Base-by-base conservation (phyloP, 257 asterid genomes). In the Ligustrum vulgare region DNA sequence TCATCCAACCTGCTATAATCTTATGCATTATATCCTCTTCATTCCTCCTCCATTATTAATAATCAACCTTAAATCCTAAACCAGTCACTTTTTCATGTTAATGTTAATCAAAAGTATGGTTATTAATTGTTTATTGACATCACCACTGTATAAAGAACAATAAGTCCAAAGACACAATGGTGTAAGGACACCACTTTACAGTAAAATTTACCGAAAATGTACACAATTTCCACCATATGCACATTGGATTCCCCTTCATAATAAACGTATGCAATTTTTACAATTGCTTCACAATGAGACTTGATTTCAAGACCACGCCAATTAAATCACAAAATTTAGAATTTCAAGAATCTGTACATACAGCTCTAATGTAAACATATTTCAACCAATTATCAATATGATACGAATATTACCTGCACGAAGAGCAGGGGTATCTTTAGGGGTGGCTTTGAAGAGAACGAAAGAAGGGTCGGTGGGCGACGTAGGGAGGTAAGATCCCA, bases 351-450 rank as follows among this genome's bases (percentile, higher is more conserved):
- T 41, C 16, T 41, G 49, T 41, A 41, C 16, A 10, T 4, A 41
- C 49, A 45, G 0, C n/a, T 3, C 20, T 34, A 34, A 20, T 1
- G 25, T 6, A 56, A 22, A 6, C 64, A 56, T 22, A n/a, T 56
- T 20, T 20, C 31, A 2, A 20, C 8, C 28, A 11, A n/a, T 54
- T 16, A 54, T 4, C 25, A 56, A 43, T 28, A n/a, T 18, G 60
- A 8, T 5, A 13, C n/a, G 16, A 45, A 41, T 25, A 77, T 74
- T 88, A 94, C 99, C 99, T 77, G 98, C 99, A 80, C 99, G 99
- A 63, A 94, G 97, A 65, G 99, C 98, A 78, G 99, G 99, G 70
- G 99, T 94, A 84, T 95, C 98, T 75, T 90, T 91, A 0, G 89
- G 58, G 31, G 96, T 86, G 76, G 98, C 98, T 45, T 89, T 80